A percentile compares a stretch with the other conserved stretches of the same genome.
These are phyloP conservation scores for Lipomyces spencermartinsiae DNA, from an alignment of 805 yeast species.

Conservation along the genomic window DNA sequence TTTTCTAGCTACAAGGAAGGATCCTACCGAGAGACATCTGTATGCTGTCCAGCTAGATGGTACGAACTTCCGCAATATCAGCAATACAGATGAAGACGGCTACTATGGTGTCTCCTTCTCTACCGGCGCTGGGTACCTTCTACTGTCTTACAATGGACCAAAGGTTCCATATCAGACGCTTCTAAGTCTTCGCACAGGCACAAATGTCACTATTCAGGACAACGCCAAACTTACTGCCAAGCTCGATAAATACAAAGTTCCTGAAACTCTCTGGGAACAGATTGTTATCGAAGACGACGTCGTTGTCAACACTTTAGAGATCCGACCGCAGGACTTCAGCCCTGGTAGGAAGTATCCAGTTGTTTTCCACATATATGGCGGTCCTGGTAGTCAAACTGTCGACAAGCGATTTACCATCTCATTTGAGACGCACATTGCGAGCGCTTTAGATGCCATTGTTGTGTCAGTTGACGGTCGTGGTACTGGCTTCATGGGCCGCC, in stretches of 20 bases:
- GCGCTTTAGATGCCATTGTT: slow-evolving; percentile 80
- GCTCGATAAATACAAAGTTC: slow-evolving; percentile 57
- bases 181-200: slow-evolving; percentile 56
- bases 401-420: slow-evolving; percentile 62
- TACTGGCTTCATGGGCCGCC: slow-evolving; percentile 85
- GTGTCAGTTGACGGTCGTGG: slow-evolving; percentile 98
- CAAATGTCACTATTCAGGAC: slow-evolving; percentile 42
- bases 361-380: slow-evolving; percentile 89
- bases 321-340: slow-evolving; percentile 76
- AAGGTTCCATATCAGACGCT: slow-evolving; percentile 78
- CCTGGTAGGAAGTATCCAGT: slow-evolving; percentile 74
- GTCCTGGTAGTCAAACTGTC: slow-evolving; percentile 92
- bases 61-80: slow-evolving; percentile 51
- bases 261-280: slow-evolving; percentile 60
- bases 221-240: slow-evolving; percentile 43
- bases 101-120: slow-evolving; percentile 79
- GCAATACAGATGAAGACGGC: slow-evolving; percentile 63
- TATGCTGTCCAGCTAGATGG: slow-evolving; percentile 69
- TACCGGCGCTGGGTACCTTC: slow-evolving; percentile 72
- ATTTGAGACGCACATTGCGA: slow-evolving; percentile 78
- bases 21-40: slow-evolving; percentile 84
- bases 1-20: slow-evolving; percentile 75
- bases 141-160: slow-evolving; percentile 81
- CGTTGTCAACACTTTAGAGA: slow-evolving; percentile 71
- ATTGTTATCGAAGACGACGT: slow-evolving; percentile 51